Conservation (phyloP, 2,329 filamentous ascomycete species). For the Phoma sp. region DNA sequence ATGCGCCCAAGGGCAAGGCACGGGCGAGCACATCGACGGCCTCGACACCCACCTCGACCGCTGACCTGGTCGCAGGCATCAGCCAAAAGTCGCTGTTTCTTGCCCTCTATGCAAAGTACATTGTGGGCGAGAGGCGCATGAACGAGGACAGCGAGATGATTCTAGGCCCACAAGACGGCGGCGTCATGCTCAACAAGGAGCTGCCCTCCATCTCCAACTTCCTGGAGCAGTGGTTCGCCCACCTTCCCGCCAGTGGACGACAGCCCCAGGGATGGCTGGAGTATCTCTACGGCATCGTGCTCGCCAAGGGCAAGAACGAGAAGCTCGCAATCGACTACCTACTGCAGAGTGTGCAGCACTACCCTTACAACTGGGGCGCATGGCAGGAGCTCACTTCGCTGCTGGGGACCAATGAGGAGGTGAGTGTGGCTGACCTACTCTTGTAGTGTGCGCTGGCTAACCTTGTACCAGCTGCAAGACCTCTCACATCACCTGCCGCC, state of each 20-base stretch:
- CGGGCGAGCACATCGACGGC: slow-evolving; percentile 50
- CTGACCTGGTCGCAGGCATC: slow-evolving; percentile 57
- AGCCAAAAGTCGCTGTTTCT: slow-evolving; percentile 94
- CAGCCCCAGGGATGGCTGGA: slow-evolving; percentile 91
- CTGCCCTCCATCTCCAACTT: slow-evolving; percentile 75
- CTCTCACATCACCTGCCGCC: slow-evolving; percentile 71
- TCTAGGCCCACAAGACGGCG: slow-evolving; percentile 88
- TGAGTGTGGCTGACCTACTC: slow-evolving; percentile 47
- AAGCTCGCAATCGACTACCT: slow-evolving; percentile 83
- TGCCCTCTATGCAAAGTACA: slow-evolving; percentile 87
- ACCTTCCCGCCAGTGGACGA: slow-evolving; percentile 63
- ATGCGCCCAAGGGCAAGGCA: slow-evolving; percentile 66
- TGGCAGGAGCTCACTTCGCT: slow-evolving; percentile 92
- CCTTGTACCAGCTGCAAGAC: neutral
- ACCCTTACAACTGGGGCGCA: slow-evolving; percentile 95
- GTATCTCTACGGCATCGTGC: slow-evolving; percentile 87
- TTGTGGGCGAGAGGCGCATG: slow-evolving; percentile 93
- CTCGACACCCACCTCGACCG: slow-evolving; percentile 27
- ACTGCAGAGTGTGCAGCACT: slow-evolving; percentile 84
- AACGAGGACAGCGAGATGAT: slow-evolving; percentile 98
- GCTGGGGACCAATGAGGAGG: slow-evolving; percentile 80
- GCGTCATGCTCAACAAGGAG: slow-evolving; percentile 84
- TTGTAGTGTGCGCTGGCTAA: neutral
- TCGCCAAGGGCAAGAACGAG: slow-evolving; percentile 91
- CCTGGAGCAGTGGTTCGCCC: slow-evolving; percentile 80